Base-by-base conservation (phyloP, 2,329 filamentous ascomycete genomes). In the Xylariaceae sp. region DNA sequence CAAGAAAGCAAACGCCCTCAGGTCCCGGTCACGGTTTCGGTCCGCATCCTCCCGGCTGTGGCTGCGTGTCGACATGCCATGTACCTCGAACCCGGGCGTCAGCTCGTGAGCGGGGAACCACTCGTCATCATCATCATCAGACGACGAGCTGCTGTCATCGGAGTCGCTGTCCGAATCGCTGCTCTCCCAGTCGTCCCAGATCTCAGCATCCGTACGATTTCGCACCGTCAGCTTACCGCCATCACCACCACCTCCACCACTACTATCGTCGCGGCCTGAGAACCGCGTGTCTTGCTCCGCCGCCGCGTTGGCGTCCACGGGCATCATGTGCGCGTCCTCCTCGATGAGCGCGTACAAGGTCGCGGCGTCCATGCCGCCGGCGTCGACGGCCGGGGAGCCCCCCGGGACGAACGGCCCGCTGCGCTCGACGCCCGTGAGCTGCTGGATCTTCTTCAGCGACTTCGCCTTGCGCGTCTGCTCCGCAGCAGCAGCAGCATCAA, bases 91-190 rank as follows among this genome's bases (percentile, higher is more conserved):
- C 2, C 7, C 3, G 5, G 40, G 16, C 7, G 46, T 48, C 26
- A 18, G 18, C 1, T 48, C 52, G 9, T 46, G 50, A 14, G 51
- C 52, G 19, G 56, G 23, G 23, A 57, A 21, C 54, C 54, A 57
- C 50, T 61, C 53, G 1, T 52, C 49, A 14, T 59, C 58, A 5
- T 32, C 44, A 20, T 46, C 16, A 7, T 29, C 21, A 2, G 55
- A 56, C 10, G 58, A 56, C 5, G 57, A 56, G 18, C 48, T 57
- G 21, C 41, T 42, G 10, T 40, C 26, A 12, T 60, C 60, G 7
- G 54, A 57, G 18, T 62, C 58, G 3, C 61, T 65, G n/a, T 62
- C 65, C 5, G 60, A 61, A 19, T 50, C 56, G 20, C 55, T 50
- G 2, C 32, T 40, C 9, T 61, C 57, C 40, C 26, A 54, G 2